Conservation (phyloP, 257 asterid species). For the Przewalskia tangutica region DNA sequence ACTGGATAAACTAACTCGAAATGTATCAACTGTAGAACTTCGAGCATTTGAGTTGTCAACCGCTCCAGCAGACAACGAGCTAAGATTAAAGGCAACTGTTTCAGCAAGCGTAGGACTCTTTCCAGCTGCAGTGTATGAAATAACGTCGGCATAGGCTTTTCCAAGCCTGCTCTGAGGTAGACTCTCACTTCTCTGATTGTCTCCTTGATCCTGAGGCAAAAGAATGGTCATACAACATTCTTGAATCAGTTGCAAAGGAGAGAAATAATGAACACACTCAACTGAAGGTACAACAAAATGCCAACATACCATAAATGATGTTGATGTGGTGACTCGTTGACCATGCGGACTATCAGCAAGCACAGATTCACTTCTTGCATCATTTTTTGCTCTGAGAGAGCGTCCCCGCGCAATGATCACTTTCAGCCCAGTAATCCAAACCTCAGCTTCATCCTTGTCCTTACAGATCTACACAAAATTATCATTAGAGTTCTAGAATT, state of each 20-base stretch:
- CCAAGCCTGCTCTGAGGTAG: constrained; percentile 58
- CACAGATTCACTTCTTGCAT: constrained; percentile 31
- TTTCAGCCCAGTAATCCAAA: constrained; percentile 78
- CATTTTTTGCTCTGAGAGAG: constrained; percentile 39
- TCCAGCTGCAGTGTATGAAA: constrained; percentile 47
- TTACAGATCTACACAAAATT: constrained; percentile 60
- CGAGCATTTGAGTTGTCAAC: constrained; percentile 40
- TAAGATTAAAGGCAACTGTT: constrained; percentile 17
- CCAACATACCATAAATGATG: constrained; percentile 37
- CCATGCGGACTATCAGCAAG: constrained; percentile 39
- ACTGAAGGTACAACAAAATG: constrained; percentile 6
- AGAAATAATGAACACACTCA: neutral
- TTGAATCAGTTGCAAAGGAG: constrained; percentile 1
- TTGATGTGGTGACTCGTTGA: constrained; percentile 32
- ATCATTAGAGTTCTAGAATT: neutral
- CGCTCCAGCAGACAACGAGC: constrained; percentile 20
- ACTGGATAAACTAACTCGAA: constrained; percentile 79
- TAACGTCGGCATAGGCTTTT: constrained; percentile 61
- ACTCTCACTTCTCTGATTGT: constrained; percentile 30
- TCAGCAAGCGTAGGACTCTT: constrained; percentile 39
- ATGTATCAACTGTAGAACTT: constrained; percentile 44
- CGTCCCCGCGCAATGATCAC: constrained; percentile 52
- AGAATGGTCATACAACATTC: neutral
- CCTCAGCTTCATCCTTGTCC: constrained; percentile 97
- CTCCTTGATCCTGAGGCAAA: constrained; percentile 49